Evolutionary conservation across 345 rosid species (phyloP).

Genomic region (Eucalyptus caleyi): DNA sequence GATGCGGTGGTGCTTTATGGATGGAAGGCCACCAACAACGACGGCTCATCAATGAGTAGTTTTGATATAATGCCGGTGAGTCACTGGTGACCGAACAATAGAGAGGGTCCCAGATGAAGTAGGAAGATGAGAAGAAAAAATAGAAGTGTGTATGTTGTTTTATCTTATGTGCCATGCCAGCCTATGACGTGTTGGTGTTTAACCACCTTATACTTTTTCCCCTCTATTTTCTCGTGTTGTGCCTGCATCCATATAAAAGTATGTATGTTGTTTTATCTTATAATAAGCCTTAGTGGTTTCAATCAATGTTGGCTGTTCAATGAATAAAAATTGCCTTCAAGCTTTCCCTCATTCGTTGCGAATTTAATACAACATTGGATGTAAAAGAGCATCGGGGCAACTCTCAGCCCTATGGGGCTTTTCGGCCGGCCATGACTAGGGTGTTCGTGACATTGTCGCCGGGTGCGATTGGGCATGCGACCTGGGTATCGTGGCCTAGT

Average conservation of each 20-base stretch:
- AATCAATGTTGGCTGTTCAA: no score
- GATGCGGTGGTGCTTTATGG: no score
- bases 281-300: neutral
- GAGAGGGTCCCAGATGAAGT: no score
- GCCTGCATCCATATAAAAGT: neutral
- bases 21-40: no score
- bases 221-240: neutral
- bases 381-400: neutral
- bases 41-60: no score
- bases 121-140: no score
- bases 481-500: neutral
- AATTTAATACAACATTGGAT: neutral
- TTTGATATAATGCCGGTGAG: rapidly evolving
- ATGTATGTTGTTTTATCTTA: neutral
- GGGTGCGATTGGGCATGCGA: neutral
- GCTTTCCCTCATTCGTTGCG: neutral
- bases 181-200: no score
- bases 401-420: neutral
- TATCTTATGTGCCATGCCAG: no score
- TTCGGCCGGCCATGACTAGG: neutral
- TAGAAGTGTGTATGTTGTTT: no score
- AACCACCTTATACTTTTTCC: no score
- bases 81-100: no score
- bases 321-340: neutral
- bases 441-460: rapidly evolving